Base-by-base conservation (phyloP, 2,329 filamentous ascomycete genomes). In the Talaromyces sp. region DNA sequence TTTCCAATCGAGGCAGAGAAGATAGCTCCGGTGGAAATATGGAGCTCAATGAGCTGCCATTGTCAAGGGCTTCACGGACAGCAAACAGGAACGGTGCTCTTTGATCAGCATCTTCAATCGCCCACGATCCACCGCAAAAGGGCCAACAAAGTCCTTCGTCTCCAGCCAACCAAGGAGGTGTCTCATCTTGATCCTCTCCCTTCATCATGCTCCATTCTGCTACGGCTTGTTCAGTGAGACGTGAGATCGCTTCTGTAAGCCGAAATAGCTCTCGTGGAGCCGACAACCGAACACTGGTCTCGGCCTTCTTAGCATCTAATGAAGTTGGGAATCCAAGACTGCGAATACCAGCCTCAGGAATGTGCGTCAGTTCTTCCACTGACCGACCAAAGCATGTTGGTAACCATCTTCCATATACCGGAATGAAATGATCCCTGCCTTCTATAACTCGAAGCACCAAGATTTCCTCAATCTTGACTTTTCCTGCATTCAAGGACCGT, bases 391-490 rank as follows among this genome's bases (percentile, higher is more conserved):
- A 89, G 65, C 86, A 89, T 0, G 90, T 91, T 8, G 89, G 88
- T 3, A 87, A 77, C 93, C 94, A 99, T 1, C 75, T 78, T 0
- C 84, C 94, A 22, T 83, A 85, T 0, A 96, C 79, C 0, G 91
- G 88, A 39, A 99, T 84, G 69, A 99, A 99, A 69, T 97, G 89
- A 66, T 99, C 94, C 50, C 91, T 83, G 0, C 95, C 95, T 54
- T 88, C 84, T 10, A 85, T 81, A 5, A 99, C 89, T 0, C 91
- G 86, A 8, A 99, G 80, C 1, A 99, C 87, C 7, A 99, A 78
- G 2, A 99, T 86, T 63, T 97, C 91, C 62, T 97, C 93, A 0
- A 99, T 77, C 7, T 77, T 77, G 3, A 78, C 70, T 1, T 80
- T 78, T 15, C 83, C 84, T 56, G 87, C 80, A 64, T 97, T 97